Evolutionary conservation across 2,329 filamentous ascomycete genomes (phyloP).

Genomic region (Talaromyces sp.): DNA sequence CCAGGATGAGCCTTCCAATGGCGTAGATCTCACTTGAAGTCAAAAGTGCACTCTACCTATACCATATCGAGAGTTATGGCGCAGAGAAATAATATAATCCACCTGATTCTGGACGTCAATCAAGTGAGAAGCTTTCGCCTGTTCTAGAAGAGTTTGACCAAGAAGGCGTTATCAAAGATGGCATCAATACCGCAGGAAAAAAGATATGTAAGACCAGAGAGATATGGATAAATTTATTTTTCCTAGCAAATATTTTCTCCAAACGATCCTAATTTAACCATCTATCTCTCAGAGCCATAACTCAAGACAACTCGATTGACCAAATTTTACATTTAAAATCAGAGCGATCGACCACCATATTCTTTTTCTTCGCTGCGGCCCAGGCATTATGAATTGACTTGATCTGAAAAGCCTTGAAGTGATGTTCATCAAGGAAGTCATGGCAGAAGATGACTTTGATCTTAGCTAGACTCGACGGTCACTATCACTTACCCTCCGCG

Average conservation of each 20-base stretch:
- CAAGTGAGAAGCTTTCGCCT: not conserved
- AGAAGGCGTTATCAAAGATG: not conserved
- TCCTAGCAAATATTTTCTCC: not conserved
- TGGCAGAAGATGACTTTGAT: too few species aligned
- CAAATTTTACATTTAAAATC: too few species aligned
- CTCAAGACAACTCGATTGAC: too few species aligned
- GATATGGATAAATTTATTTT: not conserved
- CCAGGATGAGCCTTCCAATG: not conserved
- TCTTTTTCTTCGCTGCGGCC: too few species aligned
- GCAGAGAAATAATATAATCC: not conserved
- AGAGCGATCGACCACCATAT: too few species aligned
- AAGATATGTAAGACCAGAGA: not conserved
- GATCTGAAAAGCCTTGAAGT: too few species aligned
- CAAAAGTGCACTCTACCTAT: not conserved
- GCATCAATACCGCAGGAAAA: not conserved
- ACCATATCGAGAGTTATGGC: not conserved
- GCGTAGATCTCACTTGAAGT: not conserved
- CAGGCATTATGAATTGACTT: too few species aligned
- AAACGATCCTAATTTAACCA: not conserved
- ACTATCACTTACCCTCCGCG: conserved; percentile 15
- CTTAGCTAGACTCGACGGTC: too few species aligned
- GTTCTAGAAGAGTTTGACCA: not conserved
- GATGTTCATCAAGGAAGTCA: too few species aligned
- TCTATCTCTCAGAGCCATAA: not conserved
- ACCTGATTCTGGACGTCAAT: not conserved